phyloP scores from a whole-genome alignment of 2,329 filamentous ascomycete species.

The Diatrype stigma region DNA sequence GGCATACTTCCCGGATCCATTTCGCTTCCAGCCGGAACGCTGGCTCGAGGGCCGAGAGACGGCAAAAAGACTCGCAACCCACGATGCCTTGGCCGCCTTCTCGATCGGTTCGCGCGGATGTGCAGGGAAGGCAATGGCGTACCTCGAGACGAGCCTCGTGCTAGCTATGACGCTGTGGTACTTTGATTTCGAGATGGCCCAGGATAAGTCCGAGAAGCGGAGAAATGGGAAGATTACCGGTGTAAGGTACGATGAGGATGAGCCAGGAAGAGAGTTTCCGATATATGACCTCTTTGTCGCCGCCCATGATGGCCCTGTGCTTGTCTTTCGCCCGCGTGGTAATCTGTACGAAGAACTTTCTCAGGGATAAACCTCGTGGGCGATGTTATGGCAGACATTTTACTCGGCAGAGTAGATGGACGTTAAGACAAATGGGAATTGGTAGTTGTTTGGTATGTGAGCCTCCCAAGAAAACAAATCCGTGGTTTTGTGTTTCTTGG shows the following conservation, averaged over 20 bases:
- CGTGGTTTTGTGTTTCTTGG: no score
- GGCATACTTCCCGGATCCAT: slow-evolving; percentile 22
- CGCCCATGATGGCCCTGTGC: background rate
- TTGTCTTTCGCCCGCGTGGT: background rate
- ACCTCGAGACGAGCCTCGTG: slow-evolving; percentile 17
- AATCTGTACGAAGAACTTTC: background rate
- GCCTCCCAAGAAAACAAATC: no score
- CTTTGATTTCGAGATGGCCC: slow-evolving; percentile 8
- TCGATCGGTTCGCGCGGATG: slow-evolving; percentile 31
- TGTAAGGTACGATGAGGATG: background rate
- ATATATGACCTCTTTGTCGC: background rate
- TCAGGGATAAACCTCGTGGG: no score
- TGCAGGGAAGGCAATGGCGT: slow-evolving; percentile 26
- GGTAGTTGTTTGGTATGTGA: no score
- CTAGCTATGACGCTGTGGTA: slow-evolving; percentile 16
- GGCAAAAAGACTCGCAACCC: slow-evolving; percentile 16
- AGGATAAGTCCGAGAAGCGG: background rate
- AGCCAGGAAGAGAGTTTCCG: background rate
- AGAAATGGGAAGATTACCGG: background rate
- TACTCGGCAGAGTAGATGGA: no score
- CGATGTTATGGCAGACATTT: no score
- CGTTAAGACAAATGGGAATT: no score
- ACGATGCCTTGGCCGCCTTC: slow-evolving; percentile 28
- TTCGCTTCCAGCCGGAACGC: slow-evolving; percentile 27
- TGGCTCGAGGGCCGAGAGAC: slow-evolving; percentile 22